Percentiles rank a stretch among this genome's conserved stretches.
Evolutionary conservation across 2,329 filamentous ascomycete species (phyloP).

Genomic region (Beauveria asiatica): DNA sequence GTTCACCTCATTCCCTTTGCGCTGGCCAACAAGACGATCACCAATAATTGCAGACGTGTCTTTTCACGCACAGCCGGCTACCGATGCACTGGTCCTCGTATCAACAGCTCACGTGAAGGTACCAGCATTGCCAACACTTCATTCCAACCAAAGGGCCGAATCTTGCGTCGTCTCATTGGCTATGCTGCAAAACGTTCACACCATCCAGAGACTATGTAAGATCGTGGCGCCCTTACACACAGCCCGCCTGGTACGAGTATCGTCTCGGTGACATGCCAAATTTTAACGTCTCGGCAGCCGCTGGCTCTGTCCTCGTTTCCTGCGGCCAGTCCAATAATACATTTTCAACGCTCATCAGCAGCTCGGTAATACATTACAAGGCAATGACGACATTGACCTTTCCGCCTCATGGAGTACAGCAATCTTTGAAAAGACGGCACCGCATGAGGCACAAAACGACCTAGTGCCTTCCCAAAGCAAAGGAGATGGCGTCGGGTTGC

Average conservation of each 20-base stretch:
- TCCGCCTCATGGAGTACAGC: not conserved
- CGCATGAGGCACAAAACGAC: not conserved
- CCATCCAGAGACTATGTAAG: not conserved
- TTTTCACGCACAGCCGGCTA: not conserved
- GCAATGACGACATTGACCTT: too few species aligned
- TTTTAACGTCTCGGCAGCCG: not conserved
- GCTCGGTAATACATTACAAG: too few species aligned
- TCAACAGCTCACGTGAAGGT: not conserved
- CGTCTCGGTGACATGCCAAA: not conserved
- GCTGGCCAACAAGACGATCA: too few species aligned
- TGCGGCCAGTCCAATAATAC: not conserved
- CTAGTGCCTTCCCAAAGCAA: not conserved
- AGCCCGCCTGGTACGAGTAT: conserved; percentile 1
- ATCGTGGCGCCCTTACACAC: conserved; percentile 7
- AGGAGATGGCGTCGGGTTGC: conserved; percentile 1
- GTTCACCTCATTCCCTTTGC: not conserved
- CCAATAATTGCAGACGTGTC: too few species aligned
- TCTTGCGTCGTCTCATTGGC: not conserved
- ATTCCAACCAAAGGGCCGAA: conserved; percentile 2
- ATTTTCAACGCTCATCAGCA: too few species aligned
- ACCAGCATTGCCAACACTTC: not conserved
- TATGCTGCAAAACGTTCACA: not conserved
- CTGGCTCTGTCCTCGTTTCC: not conserved
- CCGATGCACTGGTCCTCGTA: not conserved
- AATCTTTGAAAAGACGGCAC: not conserved